These are phyloP conservation scores for Lactarius pseudohatsudake DNA, from an alignment of 768 basidiomycete species.

Conservation along the genomic window DNA sequence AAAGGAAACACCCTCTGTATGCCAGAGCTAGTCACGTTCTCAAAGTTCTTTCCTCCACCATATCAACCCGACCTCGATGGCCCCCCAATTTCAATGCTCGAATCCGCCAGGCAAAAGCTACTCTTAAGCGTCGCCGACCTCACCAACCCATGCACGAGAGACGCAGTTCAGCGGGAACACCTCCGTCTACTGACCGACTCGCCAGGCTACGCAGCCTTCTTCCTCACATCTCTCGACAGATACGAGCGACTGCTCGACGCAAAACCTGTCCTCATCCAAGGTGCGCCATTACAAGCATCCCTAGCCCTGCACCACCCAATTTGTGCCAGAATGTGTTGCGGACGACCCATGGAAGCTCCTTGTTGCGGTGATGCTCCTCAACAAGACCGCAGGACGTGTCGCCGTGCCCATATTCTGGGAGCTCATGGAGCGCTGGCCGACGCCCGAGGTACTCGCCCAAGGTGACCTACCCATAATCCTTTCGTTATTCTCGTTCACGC, in stretches of 20 bases:
- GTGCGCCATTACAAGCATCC: slow-evolving; percentile 15
- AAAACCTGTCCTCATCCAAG: slow-evolving; percentile 36
- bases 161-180: slow-evolving; percentile 13
- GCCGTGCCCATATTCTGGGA: slow-evolving; percentile 67
- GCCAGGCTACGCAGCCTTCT: slow-evolving; percentile 26
- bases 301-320: neutral
- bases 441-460: slow-evolving; percentile 50
- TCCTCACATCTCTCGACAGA: slow-evolving; percentile 21
- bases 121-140: neutral
- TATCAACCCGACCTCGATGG: slow-evolving; percentile 14
- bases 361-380: slow-evolving; percentile 64
- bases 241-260: slow-evolving; percentile 25
- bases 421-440: slow-evolving; percentile 58
- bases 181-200: slow-evolving; percentile 20
- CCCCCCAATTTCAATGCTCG: slow-evolving; percentile 11
- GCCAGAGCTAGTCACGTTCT: slow-evolving; percentile 4
- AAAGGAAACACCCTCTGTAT: slow-evolving; percentile 8
- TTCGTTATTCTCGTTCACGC: neutral
- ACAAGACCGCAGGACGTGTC: slow-evolving; percentile 62
- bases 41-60: slow-evolving; percentile 20
- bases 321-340: slow-evolving; percentile 46
- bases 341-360: slow-evolving; percentile 69
- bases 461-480: slow-evolving; percentile 41
- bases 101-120: neutral
- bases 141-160: neutral